These are phyloP conservation scores for Neurospora sp. DNA, from an alignment of 495 filamentous ascomycete species.

Conservation along the genomic window DNA sequence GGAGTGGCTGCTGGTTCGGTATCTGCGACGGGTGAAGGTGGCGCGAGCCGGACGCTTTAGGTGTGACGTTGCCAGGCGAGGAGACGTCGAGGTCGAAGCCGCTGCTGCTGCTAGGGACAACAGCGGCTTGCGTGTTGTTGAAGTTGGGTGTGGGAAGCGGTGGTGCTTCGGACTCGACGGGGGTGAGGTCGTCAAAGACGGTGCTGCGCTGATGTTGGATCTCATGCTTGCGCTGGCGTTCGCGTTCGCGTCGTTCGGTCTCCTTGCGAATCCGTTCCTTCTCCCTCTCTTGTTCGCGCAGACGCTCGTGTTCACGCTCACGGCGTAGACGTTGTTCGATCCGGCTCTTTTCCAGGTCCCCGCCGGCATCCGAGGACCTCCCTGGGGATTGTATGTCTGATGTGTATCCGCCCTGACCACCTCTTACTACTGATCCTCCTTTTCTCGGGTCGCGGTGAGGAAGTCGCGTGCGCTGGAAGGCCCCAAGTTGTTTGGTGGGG, in stretches of 20 bases:
- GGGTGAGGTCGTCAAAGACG: constrained; percentile 19
- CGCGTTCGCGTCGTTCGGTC: constrained; percentile 4
- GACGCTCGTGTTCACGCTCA: constrained; percentile 15
- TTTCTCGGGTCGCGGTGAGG: constrained; percentile 15
- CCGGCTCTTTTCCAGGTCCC: constrained; percentile 16
- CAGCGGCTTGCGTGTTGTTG: constrained; percentile 23
- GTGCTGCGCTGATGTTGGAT: constrained; percentile 22
- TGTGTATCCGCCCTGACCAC: constrained; percentile 5
- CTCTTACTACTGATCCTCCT: neutral
- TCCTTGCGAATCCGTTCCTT: constrained; percentile 4
- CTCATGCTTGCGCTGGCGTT: constrained; percentile 14
- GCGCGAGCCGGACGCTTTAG: neutral
- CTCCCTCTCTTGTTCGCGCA: constrained; percentile 11
- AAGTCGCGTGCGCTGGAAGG: constrained; percentile 15
- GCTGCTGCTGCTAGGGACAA: constrained; percentile 10
- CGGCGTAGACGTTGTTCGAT: constrained; percentile 16
- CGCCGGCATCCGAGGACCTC: constrained; percentile 11
- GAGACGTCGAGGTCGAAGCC: constrained; percentile 10
- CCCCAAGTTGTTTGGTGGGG: constrained; percentile 14
- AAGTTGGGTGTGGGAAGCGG: constrained; percentile 9
- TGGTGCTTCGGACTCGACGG: constrained; percentile 8
- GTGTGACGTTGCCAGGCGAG: neutral
- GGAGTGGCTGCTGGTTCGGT: constrained; percentile 1
- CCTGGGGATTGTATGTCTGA: constrained; percentile 20
- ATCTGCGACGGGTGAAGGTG: neutral